phyloP scores from a whole-genome alignment of 2,329 filamentous ascomycete species.

The Colletotrichum tamarilloi region DNA sequence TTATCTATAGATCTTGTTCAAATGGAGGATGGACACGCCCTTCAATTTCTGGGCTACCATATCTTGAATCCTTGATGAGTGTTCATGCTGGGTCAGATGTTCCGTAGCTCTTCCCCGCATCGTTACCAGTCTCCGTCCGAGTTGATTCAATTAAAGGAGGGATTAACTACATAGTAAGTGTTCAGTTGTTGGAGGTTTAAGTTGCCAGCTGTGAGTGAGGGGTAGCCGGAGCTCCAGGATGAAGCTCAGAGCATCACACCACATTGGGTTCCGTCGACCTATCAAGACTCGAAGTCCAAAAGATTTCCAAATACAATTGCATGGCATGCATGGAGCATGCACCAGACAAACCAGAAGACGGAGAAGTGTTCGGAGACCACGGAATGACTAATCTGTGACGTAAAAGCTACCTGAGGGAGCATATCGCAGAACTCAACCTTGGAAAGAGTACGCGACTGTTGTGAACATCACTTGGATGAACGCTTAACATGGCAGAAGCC shows the following conservation, averaged over 20 bases:
- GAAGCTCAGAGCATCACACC: not conserved
- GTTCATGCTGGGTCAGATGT: not conserved
- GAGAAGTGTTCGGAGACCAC: not conserved
- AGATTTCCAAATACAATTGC: not conserved
- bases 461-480: not conserved
- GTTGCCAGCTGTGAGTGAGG: not conserved
- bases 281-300: not conserved
- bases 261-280: not conserved
- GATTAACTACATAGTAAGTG: not conserved
- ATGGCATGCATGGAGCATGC: not conserved
- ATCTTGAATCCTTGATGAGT: not conserved
- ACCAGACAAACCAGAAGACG: too few relatives aligned
- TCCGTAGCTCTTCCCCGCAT: not conserved
- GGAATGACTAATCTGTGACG: not conserved
- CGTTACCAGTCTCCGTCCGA: not conserved
- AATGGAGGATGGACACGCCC: too few relatives aligned
- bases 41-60: not conserved
- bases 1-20: not conserved
- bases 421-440: too few relatives aligned
- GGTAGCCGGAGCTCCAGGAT: not conserved
- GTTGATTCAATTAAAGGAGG: not conserved
- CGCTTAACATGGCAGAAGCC: not conserved
- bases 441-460: not conserved
- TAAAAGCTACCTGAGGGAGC: too few relatives aligned
- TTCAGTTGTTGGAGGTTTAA: not conserved